phyloP scores from a whole-genome alignment of 176 grass and related monocot species.

The Aegilops speltoides region DNA sequence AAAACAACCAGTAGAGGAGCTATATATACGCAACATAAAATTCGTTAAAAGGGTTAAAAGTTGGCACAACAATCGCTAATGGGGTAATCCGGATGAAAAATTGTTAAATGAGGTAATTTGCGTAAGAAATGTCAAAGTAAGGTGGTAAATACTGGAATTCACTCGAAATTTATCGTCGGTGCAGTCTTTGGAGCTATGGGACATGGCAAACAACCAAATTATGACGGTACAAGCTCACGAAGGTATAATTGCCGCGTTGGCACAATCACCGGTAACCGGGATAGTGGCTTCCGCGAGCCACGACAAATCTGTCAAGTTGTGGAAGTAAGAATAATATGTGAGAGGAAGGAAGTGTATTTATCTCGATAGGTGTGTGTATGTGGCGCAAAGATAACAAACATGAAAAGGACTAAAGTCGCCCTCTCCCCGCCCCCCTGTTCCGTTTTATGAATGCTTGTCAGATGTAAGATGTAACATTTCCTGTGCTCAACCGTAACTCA shows the following conservation, averaged over 20 bases:
- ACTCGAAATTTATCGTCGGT: slow-evolving; percentile 21
- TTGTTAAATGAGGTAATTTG: too few species aligned
- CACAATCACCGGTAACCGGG: slow-evolving; percentile 69
- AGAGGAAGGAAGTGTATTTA: slow-evolving; percentile 31
- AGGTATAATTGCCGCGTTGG: slow-evolving; percentile 63
- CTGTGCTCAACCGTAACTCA: background rate
- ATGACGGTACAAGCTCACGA: slow-evolving; percentile 79
- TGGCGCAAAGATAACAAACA: slow-evolving; percentile 1
- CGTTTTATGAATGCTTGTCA: too few species aligned
- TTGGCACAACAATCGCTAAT: too few species aligned
- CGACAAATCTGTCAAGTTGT: slow-evolving; percentile 89
- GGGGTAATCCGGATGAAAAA: too few species aligned
- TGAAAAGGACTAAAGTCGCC: background rate
- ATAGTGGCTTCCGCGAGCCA: slow-evolving; percentile 96
- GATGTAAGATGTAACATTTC: background rate
- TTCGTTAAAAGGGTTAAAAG: too few species aligned
- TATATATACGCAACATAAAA: too few species aligned
- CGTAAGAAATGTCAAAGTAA: too few species aligned
- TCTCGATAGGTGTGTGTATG: slow-evolving; percentile 25
- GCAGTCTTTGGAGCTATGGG: slow-evolving; percentile 93
- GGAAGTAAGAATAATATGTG: slow-evolving; percentile 65
- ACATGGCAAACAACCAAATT: slow-evolving; percentile 84
- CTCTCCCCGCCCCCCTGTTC: too few species aligned
- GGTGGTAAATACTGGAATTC: too few species aligned
- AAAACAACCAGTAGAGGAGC: too few species aligned